phyloP scores from a whole-genome alignment of 805 yeast species.

The Scheffersomyces ergatensis region DNA sequence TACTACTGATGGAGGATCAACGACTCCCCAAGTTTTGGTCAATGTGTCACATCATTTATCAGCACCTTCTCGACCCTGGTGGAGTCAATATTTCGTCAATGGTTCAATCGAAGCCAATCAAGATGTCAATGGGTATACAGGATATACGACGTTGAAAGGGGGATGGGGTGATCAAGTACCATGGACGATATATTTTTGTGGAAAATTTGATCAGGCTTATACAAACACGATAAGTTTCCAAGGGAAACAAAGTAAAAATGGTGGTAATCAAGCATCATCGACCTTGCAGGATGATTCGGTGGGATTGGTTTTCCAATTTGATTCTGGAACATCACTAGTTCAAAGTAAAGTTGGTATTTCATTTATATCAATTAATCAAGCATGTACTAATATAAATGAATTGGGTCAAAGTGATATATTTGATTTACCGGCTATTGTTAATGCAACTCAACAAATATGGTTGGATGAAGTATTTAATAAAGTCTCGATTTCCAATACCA shows the following conservation, averaged over 20 bases:
- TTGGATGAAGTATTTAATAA: slow-evolving; percentile 21
- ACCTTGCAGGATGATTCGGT: slow-evolving; percentile 12
- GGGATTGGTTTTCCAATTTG: slow-evolving; percentile 23
- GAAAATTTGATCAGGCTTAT: slow-evolving; percentile 20
- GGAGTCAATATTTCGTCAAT: slow-evolving; percentile 28
- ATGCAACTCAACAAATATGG: slow-evolving; percentile 17
- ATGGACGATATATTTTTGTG: slow-evolving; percentile 28
- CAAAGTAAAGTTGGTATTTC: slow-evolving; percentile 25
- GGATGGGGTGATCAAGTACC: slow-evolving; percentile 30
- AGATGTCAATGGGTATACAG: slow-evolving; percentile 17
- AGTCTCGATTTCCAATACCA: slow-evolving; percentile 12
- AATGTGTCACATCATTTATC: slow-evolving; percentile 26
- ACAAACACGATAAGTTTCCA: slow-evolving; percentile 10
- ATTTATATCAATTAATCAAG: slow-evolving; percentile 23
- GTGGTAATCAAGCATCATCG: slow-evolving; percentile 2
- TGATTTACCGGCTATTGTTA: slow-evolving; percentile 12
- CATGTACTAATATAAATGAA: slow-evolving; percentile 16
- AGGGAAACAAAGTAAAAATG: neutral
- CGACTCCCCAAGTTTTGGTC: slow-evolving; percentile 17
- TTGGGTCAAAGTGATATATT: slow-evolving; percentile 13
- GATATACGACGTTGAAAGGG: slow-evolving; percentile 20
- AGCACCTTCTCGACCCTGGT: slow-evolving; percentile 25
- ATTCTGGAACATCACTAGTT: slow-evolving; percentile 2
- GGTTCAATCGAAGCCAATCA: slow-evolving; percentile 16
- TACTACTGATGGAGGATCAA: no score